These are phyloP conservation scores for Cyberlindnera veronae DNA, from an alignment of 805 yeast genomes.

Conservation along the genomic window DNA sequence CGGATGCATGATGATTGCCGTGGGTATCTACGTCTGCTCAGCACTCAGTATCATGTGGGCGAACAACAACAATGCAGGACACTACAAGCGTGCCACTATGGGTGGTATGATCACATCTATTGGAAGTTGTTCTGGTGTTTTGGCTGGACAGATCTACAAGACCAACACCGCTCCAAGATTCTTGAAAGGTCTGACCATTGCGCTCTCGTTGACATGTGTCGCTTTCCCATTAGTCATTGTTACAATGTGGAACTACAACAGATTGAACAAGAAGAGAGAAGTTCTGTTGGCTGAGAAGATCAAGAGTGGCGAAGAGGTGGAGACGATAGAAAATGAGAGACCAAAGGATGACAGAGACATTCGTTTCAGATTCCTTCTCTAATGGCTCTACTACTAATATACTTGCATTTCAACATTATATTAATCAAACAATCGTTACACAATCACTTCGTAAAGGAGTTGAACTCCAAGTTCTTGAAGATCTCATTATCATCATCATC, in stretches of 20 bases:
- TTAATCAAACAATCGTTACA: not conserved
- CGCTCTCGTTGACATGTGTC: slow-evolving; percentile 21
- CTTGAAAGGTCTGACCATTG: slow-evolving; percentile 30
- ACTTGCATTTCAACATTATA: no score
- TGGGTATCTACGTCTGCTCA: slow-evolving; percentile 38
- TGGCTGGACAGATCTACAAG: slow-evolving; percentile 37
- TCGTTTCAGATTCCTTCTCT: slow-evolving; percentile 7
- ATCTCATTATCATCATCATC: slow-evolving; percentile 24
- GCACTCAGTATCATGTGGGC: slow-evolving; percentile 38
- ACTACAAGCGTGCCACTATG: slow-evolving; percentile 38
- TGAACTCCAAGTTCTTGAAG: slow-evolving; percentile 27
- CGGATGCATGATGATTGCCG: slow-evolving; percentile 36
- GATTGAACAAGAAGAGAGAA: slow-evolving; percentile 19
- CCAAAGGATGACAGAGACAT: slow-evolving; percentile 27
- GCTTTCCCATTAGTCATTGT: slow-evolving; percentile 20
- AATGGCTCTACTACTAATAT: no score
- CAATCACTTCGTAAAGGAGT: slow-evolving; percentile 26
- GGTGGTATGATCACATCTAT: slow-evolving; percentile 35
- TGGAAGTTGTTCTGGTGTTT: slow-evolving; percentile 36
- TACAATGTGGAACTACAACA: slow-evolving; percentile 20
- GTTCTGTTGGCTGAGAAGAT: slow-evolving; percentile 4
- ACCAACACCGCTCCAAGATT: slow-evolving; percentile 37
- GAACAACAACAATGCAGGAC: slow-evolving; percentile 39
- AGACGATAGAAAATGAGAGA: slow-evolving; percentile 9
- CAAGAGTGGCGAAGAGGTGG: slow-evolving; percentile 13